A percentile compares a stretch with the other conserved stretches of the same genome.
phyloP scores from a whole-genome alignment of 2,329 filamentous ascomycete species.

The Diaporthe vaccinii region DNA sequence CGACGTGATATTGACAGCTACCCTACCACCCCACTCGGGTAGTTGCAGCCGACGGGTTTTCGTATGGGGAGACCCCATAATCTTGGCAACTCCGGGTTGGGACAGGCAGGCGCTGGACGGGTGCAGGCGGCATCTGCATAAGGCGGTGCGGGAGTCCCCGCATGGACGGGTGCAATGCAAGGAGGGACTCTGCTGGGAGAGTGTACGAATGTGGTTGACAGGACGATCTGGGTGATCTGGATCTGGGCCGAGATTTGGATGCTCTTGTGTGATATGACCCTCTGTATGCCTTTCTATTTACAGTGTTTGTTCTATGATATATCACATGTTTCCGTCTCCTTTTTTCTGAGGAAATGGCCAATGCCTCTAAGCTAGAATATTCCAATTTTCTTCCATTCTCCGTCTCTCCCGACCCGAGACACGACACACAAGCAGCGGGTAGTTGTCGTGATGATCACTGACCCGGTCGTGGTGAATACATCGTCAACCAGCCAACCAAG shows the following conservation, averaged over 20 bases:
- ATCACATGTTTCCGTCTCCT: constrained; percentile 13
- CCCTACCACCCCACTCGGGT: constrained; percentile 25
- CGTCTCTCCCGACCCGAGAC: not conserved
- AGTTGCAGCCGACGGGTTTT: constrained; percentile 18
- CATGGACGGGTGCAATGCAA: constrained; percentile 30
- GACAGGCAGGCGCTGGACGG: not conserved
- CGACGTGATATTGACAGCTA: constrained; percentile 23
- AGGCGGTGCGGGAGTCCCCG: constrained; percentile 32
- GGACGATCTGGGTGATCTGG: constrained; percentile 33
- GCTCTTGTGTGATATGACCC: constrained; percentile 18
- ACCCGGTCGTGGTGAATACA: constrained; percentile 32
- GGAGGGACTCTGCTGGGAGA: constrained; percentile 27
- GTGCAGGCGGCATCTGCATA: constrained; percentile 14
- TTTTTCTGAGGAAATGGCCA: not conserved
- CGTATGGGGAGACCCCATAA: constrained; percentile 26
- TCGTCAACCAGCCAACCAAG: constrained; percentile 1
- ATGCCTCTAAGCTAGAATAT: not conserved
- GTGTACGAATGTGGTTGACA: constrained; percentile 6
- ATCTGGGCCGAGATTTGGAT: constrained; percentile 31
- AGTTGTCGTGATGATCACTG: constrained; percentile 16
- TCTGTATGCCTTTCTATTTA: constrained; percentile 9
- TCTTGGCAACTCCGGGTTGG: constrained; percentile 15
- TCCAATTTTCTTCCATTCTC: not conserved
- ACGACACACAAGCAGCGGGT: not conserved
- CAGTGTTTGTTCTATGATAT: not conserved